Evolutionary conservation across 208 protist species (phyloP).

Genomic region (Leptomonas pyrrhocoris): DNA sequence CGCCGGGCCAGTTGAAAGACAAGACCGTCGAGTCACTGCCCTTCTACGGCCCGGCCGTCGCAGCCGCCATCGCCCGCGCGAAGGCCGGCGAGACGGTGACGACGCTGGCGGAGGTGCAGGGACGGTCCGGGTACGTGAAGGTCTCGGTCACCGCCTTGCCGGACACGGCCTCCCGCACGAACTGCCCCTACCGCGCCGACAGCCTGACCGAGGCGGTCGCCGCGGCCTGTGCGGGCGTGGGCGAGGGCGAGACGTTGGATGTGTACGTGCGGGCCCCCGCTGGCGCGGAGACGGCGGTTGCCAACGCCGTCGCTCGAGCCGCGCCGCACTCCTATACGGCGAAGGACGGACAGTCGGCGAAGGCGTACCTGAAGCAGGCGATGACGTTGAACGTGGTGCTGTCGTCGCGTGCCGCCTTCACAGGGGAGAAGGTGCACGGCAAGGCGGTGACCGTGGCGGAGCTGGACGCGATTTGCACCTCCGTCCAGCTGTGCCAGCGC

Average conservation of each 20-base stretch:
- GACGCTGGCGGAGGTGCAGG: slow-evolving; percentile 29
- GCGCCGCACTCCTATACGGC: slow-evolving; percentile 54
- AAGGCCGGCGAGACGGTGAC: slow-evolving; percentile 35
- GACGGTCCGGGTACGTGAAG: slow-evolving; percentile 28
- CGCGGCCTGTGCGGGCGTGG: slow-evolving; percentile 28
- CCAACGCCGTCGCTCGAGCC: slow-evolving; percentile 57
- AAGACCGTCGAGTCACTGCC: slow-evolving; percentile 40
- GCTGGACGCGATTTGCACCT: slow-evolving; percentile 57
- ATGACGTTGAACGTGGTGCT: slow-evolving; percentile 55
- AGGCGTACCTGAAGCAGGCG: slow-evolving; percentile 33
- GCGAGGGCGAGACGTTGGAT: slow-evolving; percentile 42
- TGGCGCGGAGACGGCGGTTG: slow-evolving; percentile 42
- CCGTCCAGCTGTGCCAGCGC: slow-evolving; percentile 80
- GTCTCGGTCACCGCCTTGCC: slow-evolving; percentile 60
- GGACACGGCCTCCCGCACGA: slow-evolving; percentile 55
- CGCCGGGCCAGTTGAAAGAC: slow-evolving; percentile 46
- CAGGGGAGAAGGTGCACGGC: slow-evolving; percentile 37
- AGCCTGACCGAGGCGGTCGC: slow-evolving; percentile 42
- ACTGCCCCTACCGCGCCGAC: slow-evolving; percentile 75
- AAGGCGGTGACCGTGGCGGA: slow-evolving; percentile 31
- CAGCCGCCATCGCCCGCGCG: slow-evolving; percentile 53
- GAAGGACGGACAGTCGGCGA: slow-evolving; percentile 38
- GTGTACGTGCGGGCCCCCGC: slow-evolving; percentile 53
- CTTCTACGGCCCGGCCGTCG: slow-evolving; percentile 61
- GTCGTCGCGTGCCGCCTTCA: slow-evolving; percentile 42